Conservation (phyloP, 176 grass and related monocot species). For the Carex pumila region DNA sequence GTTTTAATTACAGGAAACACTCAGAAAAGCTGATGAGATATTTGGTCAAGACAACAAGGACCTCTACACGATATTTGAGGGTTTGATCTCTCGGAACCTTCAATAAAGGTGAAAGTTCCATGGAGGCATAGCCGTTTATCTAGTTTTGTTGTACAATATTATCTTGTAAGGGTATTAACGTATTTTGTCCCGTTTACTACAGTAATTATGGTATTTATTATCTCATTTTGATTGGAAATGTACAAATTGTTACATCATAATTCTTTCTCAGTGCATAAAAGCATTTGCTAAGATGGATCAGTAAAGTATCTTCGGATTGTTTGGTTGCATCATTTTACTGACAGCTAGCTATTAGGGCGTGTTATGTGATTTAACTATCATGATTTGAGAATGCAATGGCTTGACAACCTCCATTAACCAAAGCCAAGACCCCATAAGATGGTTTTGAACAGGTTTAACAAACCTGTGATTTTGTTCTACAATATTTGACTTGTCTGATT, state of each 20-base stretch:
- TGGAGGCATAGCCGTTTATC: conserved; percentile 8
- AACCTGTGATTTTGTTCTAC: neutral
- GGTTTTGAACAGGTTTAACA: neutral
- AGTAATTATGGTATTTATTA: neutral
- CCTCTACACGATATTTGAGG: conserved; percentile 78
- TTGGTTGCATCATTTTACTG: neutral
- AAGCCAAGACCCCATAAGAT: too few relatives aligned
- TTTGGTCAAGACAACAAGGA: conserved; percentile 88
- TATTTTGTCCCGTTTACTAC: neutral
- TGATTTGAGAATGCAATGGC: too few relatives aligned
- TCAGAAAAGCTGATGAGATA: conserved; percentile 80
- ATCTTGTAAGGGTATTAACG: conserved; percentile 1
- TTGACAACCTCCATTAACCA: too few relatives aligned
- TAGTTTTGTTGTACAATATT: conserved; percentile 17
- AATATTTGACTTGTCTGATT: neutral
- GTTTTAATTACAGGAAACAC: conserved; percentile 59
- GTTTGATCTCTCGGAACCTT: conserved; percentile 76
- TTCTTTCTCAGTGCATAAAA: neutral
- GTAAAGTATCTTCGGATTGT: neutral
- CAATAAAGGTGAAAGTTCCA: conserved; percentile 26
- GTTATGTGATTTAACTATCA: too few relatives aligned
- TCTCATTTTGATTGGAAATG: neutral
- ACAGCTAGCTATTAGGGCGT: too few relatives aligned
- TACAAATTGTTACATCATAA: neutral
- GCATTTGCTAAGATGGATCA: neutral